Evolutionary conservation across 78 protist genomes (phyloP), one percentile per base, ranked within the genome.

Genomic region (Parvularia atlantis): DNA sequence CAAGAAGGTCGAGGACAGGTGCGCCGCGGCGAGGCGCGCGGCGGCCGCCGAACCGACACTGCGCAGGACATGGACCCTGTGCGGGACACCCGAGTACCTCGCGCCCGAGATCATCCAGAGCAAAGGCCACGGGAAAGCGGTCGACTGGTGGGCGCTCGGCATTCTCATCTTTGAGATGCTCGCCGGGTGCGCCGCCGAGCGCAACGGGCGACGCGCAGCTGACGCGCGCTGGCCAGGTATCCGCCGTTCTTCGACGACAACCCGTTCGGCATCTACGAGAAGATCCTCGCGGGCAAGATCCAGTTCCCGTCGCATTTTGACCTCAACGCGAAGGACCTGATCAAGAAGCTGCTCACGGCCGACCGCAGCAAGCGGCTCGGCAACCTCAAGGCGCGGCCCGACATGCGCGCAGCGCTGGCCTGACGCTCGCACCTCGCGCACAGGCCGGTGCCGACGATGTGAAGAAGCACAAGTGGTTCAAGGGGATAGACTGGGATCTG

Each of bases 141-240:
- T 94, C 0, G 98, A 94, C 79, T 89, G 91, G 91, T 89, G 94
- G 91, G 84, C 94, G 10, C 70, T 89, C 4, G 93, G 89, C 26
- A 57, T 57, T 33, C 62, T 57, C 35, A 33, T 57, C 13, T 57
- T 53, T 9, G 59, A 53, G 10, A 53, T 53, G 59, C 59, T 53
- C 7, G 59, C 59, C 14, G 59, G 59, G 41, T 39, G 6, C 46
- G n/a, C n/a, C n/a, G n/a, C n/a, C 54, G 17, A 50, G 17, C 54
- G 17, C 17, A 17, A 20, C 28, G 17, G 28, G 54, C 14, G 17
- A 20, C 28, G 14, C 54, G 14, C 54, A 20, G n/a, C n/a, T 41
- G 46, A 41, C 19, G 9, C 9, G 46, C 46, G n/a, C n/a, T 31
- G 16, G 53, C 1, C 64, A 69, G 75, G n/a, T 67, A 73, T 48